These are phyloP conservation scores for Martiniozyma asiatica DNA, from an alignment of 1,139 yeast genomes.

Conservation along the genomic window DNA sequence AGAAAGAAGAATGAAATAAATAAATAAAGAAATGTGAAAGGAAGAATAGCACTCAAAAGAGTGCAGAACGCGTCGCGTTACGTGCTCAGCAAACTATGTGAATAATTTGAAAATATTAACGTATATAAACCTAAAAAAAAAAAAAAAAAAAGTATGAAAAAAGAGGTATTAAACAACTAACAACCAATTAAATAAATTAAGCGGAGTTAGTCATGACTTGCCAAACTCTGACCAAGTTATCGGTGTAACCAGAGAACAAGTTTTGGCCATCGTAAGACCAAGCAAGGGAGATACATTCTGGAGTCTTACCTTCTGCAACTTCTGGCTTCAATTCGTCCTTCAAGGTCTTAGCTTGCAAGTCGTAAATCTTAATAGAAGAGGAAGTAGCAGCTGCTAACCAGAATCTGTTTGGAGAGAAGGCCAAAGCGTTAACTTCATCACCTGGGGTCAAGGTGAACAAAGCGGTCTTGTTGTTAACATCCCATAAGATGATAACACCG, in stretches of 20 bases:
- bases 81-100: neutral
- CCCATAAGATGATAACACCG: constrained; percentile 98
- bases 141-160: constrained; percentile 5
- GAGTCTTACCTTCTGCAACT: constrained; percentile 93
- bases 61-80: no score
- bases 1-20: no score
- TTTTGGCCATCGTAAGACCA: constrained; percentile 99
- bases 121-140: constrained; percentile 1
- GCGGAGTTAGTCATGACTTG: constrained; percentile 89
- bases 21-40: no score
- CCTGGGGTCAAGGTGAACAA: constrained; percentile 92
- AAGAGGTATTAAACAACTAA: constrained; percentile 1
- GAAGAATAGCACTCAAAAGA: no score
- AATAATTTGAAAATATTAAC: neutral
- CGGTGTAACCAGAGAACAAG: constrained; percentile 99
- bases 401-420: constrained; percentile 99
- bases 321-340: constrained; percentile 99
- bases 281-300: constrained; percentile 95
- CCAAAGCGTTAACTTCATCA: constrained; percentile 95
- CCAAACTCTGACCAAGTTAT: constrained; percentile 99
- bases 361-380: constrained; percentile 95
- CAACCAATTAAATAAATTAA: constrained; percentile 21
- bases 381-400: constrained; percentile 99
- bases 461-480: constrained; percentile 78
- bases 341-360: constrained; percentile 89